Base-by-base conservation (phyloP, 805 yeast genomes). In the Metschnikowia santaceciliae region DNA sequence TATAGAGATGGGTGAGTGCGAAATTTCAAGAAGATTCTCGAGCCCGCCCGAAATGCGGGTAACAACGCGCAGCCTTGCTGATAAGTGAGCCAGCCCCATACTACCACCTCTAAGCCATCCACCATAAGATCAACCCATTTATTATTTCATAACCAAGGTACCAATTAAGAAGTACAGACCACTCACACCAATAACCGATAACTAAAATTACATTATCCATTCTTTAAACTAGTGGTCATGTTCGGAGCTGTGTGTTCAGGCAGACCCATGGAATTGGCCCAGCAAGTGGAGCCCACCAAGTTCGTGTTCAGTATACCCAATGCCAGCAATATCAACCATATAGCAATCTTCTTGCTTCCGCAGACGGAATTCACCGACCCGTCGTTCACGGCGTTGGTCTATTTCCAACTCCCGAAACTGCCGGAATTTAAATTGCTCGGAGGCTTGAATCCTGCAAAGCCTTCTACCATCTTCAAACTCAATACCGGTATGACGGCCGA, bases 391-490 rank as follows among this genome's bases (percentile, higher is more conserved):
- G 98, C 97, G 0, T 76, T 92, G 39, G 88, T 94, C 2, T 94
- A 86, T 67, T 92, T 90, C 68, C 96, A 92, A 64, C 70, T 91
- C 47, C 90, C 91, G 13, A 73, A 77, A 8, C 69, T 76, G 46
- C 77, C 74, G 20, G 78, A 85, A 32, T 88, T 86, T 67, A 79
- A 79, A 56, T 71, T 88, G 13, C 74, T 86, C 50, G 92, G 92
- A 3, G 83, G 83, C 11, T 62, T 86, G 26, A 78, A 79, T 42
- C 69, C 76, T 0, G 70, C 68, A 35, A 94, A 92, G 64, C 98
- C 95, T 35, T 88, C 96, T 52, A 96, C 97, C 0, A 94, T 94
- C 2, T 94, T 88, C 74, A 86, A 85, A 62, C 79, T 92, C 52
- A 88, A 84, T 63, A 76, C 74, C 54, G 57, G 65, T 6, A 57